Base-by-base conservation (phyloP, 208 protist genomes). In the Crithidia acanthocephali region DNA sequence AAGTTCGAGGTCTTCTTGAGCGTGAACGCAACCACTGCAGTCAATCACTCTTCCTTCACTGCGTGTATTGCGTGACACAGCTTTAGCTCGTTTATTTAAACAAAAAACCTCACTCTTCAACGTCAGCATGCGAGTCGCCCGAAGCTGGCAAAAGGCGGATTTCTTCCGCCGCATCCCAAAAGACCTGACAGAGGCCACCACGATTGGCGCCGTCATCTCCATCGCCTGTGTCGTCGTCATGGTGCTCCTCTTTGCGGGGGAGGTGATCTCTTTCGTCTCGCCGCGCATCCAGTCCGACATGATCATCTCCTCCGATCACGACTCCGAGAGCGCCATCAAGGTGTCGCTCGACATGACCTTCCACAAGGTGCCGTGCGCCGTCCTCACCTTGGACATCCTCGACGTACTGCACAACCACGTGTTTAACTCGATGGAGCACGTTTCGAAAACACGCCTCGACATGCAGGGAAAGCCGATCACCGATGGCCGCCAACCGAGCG, bases 161-260 rank as follows among this genome's bases (percentile, higher is more conserved):
- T 72, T 88, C 28, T 88, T 83, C 60, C 79, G 83, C n/a, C 75
- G 71, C 18, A 70, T 88, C 23, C 83, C 83, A 22, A 74, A 72
- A 44, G 83, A 88, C 27, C 79, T 88, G 18, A 88, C 83, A 3
- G 79, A 88, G 66, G 37, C 83, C 11, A 85, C 83, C 47, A 79
- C 79, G 2, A 33, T 70, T n/a, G 83, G 83, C 30, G 83, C 75
- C 16, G 75, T 88, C 52, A 83, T 88, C 60, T 88, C 79, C 23
- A 83, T 88, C 42, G 72, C 50, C 25, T 84, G 79, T 58, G 61
- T 80, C 47, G 33, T 63, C 20, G 59, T 85, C 2, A 85, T 88
- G 79, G 40, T 74, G 15, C 42, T 85, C n/a, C 70, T 88, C 18
- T 85, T 88, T 40, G 48, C 63, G 1, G 78, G 79, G 6, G 83